Evolutionary conservation across 805 yeast genomes (phyloP).

Genomic region (Pichia rugopelliculosa): DNA sequence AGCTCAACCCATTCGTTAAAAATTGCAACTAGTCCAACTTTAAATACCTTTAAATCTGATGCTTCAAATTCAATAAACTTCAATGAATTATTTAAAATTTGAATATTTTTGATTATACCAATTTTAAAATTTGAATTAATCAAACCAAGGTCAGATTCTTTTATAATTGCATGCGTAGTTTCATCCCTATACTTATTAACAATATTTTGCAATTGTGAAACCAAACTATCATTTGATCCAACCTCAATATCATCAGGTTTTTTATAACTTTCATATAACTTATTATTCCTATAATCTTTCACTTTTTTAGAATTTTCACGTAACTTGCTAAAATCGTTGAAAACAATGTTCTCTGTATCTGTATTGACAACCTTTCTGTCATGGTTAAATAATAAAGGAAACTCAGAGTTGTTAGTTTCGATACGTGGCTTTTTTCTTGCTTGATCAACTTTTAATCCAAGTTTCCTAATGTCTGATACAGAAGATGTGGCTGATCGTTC

Average conservation of each 20-base stretch:
- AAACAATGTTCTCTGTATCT: not conserved
- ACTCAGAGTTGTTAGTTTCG: not conserved
- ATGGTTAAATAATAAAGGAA: not conserved
- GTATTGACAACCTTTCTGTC: not conserved
- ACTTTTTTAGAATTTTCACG: not conserved
- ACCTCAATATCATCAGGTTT: not conserved
- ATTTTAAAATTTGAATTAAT: not conserved
- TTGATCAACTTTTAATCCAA: not conserved
- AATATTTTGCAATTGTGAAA: not conserved
- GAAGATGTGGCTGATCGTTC: not conserved
- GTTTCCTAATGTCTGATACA: not conserved
- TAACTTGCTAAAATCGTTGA: not conserved
- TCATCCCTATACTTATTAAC: not conserved
- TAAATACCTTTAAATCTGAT: not conserved
- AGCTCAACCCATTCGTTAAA: conserved; percentile 13
- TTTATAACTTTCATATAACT: not conserved
- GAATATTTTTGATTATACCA: not conserved
- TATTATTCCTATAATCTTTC: not conserved
- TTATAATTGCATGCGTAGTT: conserved; percentile 8
- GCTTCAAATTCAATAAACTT: conserved; percentile 3
- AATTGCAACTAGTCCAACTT: conserved; percentile 9
- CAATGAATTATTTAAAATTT: conserved; percentile 6
- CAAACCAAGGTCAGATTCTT: not conserved
- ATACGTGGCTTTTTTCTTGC: not conserved
- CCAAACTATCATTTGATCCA: not conserved